Conservation (phyloP, 2,329 filamentous ascomycete genomes). For the Blastomyces percursus region DNA sequence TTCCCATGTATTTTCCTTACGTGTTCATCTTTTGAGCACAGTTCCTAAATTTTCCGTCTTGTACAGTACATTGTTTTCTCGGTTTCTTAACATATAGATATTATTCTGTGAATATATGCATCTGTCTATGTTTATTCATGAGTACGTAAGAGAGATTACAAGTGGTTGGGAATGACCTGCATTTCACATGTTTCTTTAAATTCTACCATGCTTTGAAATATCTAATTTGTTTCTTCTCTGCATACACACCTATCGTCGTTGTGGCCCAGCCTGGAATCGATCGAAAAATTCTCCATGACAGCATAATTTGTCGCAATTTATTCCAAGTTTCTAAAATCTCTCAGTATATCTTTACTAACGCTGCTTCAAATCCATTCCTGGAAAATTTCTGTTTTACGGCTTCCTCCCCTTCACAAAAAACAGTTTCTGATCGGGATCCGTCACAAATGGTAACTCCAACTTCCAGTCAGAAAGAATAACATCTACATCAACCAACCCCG, state of each 20-base stretch:
- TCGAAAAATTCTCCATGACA: not conserved
- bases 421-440: slow-evolving; percentile 9
- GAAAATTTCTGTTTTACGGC: not conserved
- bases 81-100: not conserved
- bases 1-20: not conserved
- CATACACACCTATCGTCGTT: not conserved
- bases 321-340: not conserved
- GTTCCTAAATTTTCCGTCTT: not conserved
- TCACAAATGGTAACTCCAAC: slow-evolving; percentile 10
- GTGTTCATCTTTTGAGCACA: not conserved
- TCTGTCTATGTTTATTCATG: no score
- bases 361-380: not conserved
- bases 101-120: no score
- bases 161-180: no score
- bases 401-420: slow-evolving; percentile 14
- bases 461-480: slow-evolving; percentile 10
- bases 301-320: not conserved
- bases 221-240: no score
- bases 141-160: no score
- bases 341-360: not conserved
- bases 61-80: not conserved
- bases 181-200: no score
- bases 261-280: not conserved
- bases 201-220: no score
- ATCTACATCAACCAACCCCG: slow-evolving; percentile 7